Evolutionary conservation across 768 basidiomycete species (phyloP).

Genomic region (Fibroporia radiculosa): DNA sequence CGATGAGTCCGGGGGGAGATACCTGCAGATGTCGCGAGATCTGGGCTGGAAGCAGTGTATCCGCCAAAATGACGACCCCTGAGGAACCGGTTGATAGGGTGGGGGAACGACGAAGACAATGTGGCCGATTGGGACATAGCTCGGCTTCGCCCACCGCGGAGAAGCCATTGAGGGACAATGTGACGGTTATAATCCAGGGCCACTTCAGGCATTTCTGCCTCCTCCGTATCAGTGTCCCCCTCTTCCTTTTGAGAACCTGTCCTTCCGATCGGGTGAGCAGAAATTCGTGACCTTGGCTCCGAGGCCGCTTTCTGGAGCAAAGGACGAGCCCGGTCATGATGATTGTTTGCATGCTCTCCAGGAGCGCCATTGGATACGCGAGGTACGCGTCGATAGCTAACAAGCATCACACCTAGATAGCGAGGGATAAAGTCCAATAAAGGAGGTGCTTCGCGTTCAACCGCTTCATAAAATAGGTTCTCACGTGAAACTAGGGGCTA

Average conservation of each 20-base stretch:
- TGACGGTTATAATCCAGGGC: constrained; percentile 89
- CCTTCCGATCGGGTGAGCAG: not conserved
- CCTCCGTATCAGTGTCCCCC: constrained; percentile 44
- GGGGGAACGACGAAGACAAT: constrained; percentile 19
- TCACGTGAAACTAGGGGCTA: constrained; percentile 95
- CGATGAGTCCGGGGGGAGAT: constrained; percentile 30
- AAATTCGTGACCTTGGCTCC: constrained; percentile 7
- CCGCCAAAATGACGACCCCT: constrained; percentile 37
- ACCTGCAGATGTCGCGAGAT: constrained; percentile 34
- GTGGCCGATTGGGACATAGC: constrained; percentile 40
- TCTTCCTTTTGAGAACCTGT: constrained; percentile 19
- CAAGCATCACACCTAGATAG: constrained; percentile 97
- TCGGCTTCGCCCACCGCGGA: constrained; percentile 37
- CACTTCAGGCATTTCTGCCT: constrained; percentile 91
- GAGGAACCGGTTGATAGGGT: constrained; percentile 26
- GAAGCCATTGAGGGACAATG: constrained; percentile 91
- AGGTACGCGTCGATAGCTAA: constrained; percentile 81
- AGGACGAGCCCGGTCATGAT: constrained; percentile 18
- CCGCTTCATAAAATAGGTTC: constrained; percentile 96
- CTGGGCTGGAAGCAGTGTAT: constrained; percentile 65
- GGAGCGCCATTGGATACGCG: constrained; percentile 15
- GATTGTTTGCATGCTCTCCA: constrained; percentile 12
- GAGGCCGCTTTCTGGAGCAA: constrained; percentile 22
- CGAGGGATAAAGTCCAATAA: constrained; percentile 93
- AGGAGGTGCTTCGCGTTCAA: constrained; percentile 89